Evolutionary conservation across 1,139 yeast genomes (phyloP), one percentile per base, ranked within the genome.

Genomic region (Diutina ranongensis): DNA sequence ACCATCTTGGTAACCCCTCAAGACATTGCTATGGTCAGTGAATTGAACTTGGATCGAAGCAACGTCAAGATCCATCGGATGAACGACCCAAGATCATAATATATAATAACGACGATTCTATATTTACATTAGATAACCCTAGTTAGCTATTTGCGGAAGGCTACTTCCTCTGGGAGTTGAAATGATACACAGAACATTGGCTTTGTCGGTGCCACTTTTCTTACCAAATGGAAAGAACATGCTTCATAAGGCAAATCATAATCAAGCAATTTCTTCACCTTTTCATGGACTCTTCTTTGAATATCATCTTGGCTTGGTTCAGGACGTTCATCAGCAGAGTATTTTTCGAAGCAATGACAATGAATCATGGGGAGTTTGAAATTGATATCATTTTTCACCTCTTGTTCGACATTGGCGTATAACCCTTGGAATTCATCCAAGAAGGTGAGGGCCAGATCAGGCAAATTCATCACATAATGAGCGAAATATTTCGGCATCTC

Each of bases 181-280:
- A 89, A 88, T 9, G 89, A 70, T 3, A 86, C 85, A 61, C 97
- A 88, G 59, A 78, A 89, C 98, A 92, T 92, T 32, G 92, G 92
- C 60, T 92, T 94, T 2, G 97, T 87, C 2, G 98, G 98, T 0
- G 98, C 92, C 13, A 94, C 98, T 59, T 80, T 81, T 57, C 98
- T 76, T 13, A 94, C 98, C 52, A 83, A 67, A 58, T 89, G 97
- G 62, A 88, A 83, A 1, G 64, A 57, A 40, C 84, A 65, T 0
- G 64, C 57, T 4, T 68, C 69, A 20, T 72, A 61, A 1, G 78
- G 65, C 16, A 80, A 63, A 1, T 74, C 68, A 55, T 54, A 70
- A 2, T 72, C 68, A 52, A 92, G 64, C 25, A 78, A 64, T 1
- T 67, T 59, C n/a, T 73, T 63, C 20, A 92, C 74, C 48, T 81